phyloP scores from a whole-genome alignment of 1,284 basidiomycete genomes.

The Puccinia brachypodii region DNA sequence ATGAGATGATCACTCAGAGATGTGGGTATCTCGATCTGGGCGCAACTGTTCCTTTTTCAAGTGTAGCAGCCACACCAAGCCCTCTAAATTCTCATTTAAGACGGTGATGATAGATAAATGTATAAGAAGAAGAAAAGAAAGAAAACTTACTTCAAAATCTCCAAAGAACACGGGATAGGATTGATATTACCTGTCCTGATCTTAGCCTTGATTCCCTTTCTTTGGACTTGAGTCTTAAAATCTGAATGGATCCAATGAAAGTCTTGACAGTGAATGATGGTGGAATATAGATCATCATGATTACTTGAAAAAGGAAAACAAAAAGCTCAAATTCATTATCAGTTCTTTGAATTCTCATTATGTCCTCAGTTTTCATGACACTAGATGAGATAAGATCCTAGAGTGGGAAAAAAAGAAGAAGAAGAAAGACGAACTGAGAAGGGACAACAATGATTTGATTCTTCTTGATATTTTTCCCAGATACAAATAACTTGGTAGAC shows the following conservation, averaged over 20 bases:
- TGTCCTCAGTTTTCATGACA: too few relatives aligned
- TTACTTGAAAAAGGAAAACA: constrained; percentile 61
- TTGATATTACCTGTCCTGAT: constrained; percentile 58
- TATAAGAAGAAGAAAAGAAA: neutral
- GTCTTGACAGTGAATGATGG: constrained; percentile 60
- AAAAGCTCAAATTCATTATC: neutral
- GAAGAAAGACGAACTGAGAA: constrained; percentile 62
- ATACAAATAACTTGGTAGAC: constrained; percentile 70
- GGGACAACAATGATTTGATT: constrained; percentile 76
- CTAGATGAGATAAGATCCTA: neutral
- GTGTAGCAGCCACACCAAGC: neutral
- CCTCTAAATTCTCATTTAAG: neutral
- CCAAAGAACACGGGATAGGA: constrained; percentile 64
- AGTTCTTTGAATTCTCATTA: neutral
- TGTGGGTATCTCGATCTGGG: too few relatives aligned
- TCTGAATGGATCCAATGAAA: constrained; percentile 63
- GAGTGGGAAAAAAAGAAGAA: constrained; percentile 54
- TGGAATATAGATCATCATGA: constrained; percentile 67
- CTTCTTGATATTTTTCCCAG: constrained; percentile 66
- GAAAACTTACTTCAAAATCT: constrained; percentile 24
- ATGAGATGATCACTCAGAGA: neutral
- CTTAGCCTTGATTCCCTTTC: constrained; percentile 11
- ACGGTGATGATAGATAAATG: too few relatives aligned
- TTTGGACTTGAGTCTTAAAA: neutral
- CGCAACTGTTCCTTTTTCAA: too few relatives aligned